These are phyloP conservation scores for Nicotiana knightiana DNA, from an alignment of 257 asterid genomes.

Conservation along the genomic window DNA sequence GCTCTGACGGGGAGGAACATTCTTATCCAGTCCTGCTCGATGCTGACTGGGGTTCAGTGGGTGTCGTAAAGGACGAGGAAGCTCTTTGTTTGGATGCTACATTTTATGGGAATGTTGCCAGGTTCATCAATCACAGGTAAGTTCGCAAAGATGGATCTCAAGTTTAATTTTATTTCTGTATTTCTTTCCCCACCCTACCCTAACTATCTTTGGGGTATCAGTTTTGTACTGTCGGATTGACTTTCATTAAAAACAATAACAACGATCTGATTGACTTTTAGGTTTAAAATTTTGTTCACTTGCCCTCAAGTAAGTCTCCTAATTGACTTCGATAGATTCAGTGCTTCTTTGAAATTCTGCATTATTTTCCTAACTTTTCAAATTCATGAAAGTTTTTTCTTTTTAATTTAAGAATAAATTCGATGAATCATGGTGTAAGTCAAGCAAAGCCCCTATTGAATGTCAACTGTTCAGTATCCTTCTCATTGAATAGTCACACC, in stretches of 20 bases:
- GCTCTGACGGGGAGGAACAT: conserved; percentile 52
- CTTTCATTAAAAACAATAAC: neutral
- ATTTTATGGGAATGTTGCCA: conserved; percentile 80
- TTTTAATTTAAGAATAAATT: neutral
- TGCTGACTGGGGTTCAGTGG: conserved; percentile 88
- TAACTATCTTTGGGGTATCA: neutral
- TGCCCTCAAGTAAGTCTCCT: neutral
- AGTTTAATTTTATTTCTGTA: neutral
- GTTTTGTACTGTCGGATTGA: neutral
- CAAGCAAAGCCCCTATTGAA: neutral
- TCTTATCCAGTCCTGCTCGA: conserved; percentile 92
- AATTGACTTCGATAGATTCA: neutral
- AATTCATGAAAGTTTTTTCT: neutral
- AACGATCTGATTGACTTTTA: neutral
- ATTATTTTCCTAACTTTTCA: neutral
- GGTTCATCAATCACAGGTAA: conserved; percentile 95
- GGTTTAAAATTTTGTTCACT: neutral
- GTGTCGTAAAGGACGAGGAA: conserved; percentile 77
- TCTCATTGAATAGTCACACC: neutral
- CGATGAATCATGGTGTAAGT: neutral
- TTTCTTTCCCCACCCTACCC: neutral
- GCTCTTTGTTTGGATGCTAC: conserved; percentile 96
- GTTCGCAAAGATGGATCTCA: conserved; percentile 5
- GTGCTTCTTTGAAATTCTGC: neutral
- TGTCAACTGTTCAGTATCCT: neutral